Conservation (phyloP, 164 flowering plant species). For the Berberis thunbergii region DNA sequence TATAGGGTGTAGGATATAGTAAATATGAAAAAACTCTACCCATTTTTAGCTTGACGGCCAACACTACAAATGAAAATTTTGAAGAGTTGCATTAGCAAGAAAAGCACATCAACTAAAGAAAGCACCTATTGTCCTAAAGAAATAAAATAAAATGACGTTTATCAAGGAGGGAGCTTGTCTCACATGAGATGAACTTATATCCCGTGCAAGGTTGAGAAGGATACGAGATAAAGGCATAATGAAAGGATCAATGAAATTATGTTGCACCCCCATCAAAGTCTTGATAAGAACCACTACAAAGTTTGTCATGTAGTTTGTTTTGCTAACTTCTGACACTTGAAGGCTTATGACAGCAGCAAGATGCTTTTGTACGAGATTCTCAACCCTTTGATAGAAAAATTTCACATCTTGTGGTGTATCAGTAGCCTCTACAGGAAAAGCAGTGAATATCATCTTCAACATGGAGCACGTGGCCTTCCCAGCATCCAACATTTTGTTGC, state of each 20-base stretch:
- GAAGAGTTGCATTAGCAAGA: no score
- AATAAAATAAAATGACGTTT: background rate
- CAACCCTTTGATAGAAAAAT: slow-evolving; percentile 71
- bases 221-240: slow-evolving; percentile 55
- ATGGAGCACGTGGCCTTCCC: slow-evolving; percentile 88
- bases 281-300: slow-evolving; percentile 74
- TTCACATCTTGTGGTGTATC: slow-evolving; percentile 74
- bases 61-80: no score
- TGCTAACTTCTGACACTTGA: slow-evolving; percentile 66
- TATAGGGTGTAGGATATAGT: no score
- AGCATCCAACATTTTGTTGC: slow-evolving; percentile 80
- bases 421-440: slow-evolving; percentile 70
- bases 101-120: no score
- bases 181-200: slow-evolving; percentile 66
- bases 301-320: slow-evolving; percentile 64
- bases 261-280: slow-evolving; percentile 23
- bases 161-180: slow-evolving; percentile 48
- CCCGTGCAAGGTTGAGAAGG: slow-evolving; percentile 89
- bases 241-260: slow-evolving; percentile 61
- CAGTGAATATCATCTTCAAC: slow-evolving; percentile 82
- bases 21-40: no score
- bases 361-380: slow-evolving; percentile 87
- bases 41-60: no score
- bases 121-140: background rate
- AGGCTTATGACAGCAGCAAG: slow-evolving; percentile 58